Conservation (phyloP, 2,329 filamentous ascomycete species). For the Aspergillus pseudoterreus region DNA sequence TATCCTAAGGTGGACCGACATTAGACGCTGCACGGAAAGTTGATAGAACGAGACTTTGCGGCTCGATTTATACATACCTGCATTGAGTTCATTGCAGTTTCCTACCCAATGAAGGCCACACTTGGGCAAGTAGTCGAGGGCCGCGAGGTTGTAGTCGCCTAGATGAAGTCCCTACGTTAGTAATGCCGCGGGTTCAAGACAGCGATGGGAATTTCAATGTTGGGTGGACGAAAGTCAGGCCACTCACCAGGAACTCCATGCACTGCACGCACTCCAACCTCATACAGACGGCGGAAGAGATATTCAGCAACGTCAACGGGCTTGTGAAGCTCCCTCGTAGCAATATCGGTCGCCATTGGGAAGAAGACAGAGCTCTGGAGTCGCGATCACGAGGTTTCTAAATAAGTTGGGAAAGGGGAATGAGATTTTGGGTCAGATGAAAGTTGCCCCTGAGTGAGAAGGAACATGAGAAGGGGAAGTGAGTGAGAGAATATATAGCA, state of each 20-base stretch:
- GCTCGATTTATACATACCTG: constrained; percentile 35
- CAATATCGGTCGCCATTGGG: constrained; percentile 40
- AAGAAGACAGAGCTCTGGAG: background rate
- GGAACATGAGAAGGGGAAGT: background rate
- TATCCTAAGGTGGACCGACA: constrained; percentile 49
- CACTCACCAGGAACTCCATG: constrained; percentile 53
- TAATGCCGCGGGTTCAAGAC: too few species aligned
- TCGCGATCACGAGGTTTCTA: background rate
- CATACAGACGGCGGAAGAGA: constrained; percentile 47
- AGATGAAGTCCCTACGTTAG: background rate
- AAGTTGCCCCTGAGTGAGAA: background rate
- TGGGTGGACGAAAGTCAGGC: constrained; percentile 17
- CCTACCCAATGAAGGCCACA: constrained; percentile 56
- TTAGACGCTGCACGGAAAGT: background rate
- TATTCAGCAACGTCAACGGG: constrained; percentile 48
- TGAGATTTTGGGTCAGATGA: background rate
- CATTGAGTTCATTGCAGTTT: constrained; percentile 61
- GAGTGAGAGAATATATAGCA: background rate
- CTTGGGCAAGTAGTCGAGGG: constrained; percentile 56
- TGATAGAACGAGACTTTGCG: background rate
- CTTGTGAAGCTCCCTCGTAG: constrained; percentile 41
- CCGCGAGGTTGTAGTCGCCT: constrained; percentile 65
- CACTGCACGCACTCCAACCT: constrained; percentile 48
- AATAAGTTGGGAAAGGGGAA: background rate
- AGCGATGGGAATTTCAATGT: too few species aligned